phyloP scores from a whole-genome alignment of 306 rosid species.

The Canavalia gladiata region DNA sequence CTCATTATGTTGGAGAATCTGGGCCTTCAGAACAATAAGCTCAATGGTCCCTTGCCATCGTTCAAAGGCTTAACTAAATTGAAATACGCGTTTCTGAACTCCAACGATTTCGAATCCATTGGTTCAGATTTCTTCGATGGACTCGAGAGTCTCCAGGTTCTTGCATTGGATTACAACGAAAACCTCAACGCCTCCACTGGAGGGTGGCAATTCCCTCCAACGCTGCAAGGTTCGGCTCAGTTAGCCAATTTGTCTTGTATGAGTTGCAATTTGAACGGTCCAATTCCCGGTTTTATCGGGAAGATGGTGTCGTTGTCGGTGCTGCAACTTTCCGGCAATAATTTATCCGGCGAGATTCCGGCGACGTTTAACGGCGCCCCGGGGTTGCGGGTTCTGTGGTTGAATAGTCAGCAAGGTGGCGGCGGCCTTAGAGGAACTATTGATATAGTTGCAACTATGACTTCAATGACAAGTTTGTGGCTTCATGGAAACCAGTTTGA shows the following conservation, averaged over 20 bases:
- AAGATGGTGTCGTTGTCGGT: constrained; percentile 60
- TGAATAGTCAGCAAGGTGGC: constrained; percentile 65
- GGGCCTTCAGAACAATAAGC: constrained; percentile 72
- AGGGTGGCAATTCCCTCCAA: constrained; percentile 71
- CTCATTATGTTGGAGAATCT: constrained; percentile 69
- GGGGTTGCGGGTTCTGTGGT: constrained; percentile 62
- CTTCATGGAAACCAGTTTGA: constrained; percentile 82
- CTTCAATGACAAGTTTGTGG: constrained; percentile 66
- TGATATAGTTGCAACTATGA: constrained; percentile 67
- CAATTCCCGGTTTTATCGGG: constrained; percentile 71
- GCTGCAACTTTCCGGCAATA: constrained; percentile 65
- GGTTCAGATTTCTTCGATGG: constrained; percentile 74
- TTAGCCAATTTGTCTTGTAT: constrained; percentile 68
- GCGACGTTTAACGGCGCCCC: constrained; percentile 35
- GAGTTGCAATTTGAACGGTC: constrained; percentile 69
- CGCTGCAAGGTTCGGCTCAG: constrained; percentile 54
- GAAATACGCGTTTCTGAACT: constrained; percentile 58
- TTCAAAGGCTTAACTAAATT: constrained; percentile 60
- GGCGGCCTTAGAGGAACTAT: constrained; percentile 69
- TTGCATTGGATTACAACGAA: constrained; percentile 73
- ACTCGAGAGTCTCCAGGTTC: constrained; percentile 59
- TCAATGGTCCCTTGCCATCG: constrained; percentile 70
- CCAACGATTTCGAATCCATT: constrained; percentile 67
- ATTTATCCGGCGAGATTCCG: constrained; percentile 66
- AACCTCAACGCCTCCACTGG: constrained; percentile 55